Evolutionary conservation across 768 basidiomycete genomes (phyloP), one percentile per base, ranked within the genome.

Genomic region (Leucosporidium creatinivorum): DNA sequence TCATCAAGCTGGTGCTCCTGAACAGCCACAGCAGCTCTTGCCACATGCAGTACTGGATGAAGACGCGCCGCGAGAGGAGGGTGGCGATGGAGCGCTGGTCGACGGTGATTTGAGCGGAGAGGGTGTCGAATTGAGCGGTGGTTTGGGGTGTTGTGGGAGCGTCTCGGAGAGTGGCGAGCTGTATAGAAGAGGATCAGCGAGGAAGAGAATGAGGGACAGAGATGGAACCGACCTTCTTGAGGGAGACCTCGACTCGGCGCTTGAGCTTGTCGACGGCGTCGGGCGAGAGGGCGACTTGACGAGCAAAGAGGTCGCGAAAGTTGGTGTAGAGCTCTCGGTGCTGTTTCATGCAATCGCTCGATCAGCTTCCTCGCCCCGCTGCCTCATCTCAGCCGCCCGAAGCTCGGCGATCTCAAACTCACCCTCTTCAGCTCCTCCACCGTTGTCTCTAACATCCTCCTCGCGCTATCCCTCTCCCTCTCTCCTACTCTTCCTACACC

Each of bases 181-280:
- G 47, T 7, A 13, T 1, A 44, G 39, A n/a, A 18, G 39, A 26
- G 8, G 33, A 19, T n/a, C 1, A 23, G 17, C 23, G 25, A 21
- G 61, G 31, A 31, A 18, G 18, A 21, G 49, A 13, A 15, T 10
- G 23, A 39, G 25, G 23, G 36, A 48, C 44, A 26, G 28, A 30
- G 28, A 26, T 10, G 4, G 12, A 5, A 33, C 48, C 7, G 49
- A 93, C 82, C 77, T 90, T 93, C 71, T 84, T 78, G 4, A 86
- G 85, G 62, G 84, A 88, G 0, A 80, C 79, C 65, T 93, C 91
- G 39, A 93, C 86, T 47, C 90, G 87, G 76, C 91, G 93, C 79
- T 87, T 87, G 66, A 98, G 80, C 47, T 88, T 83, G 66, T 96
- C 92, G 3, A 92, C 90, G 70, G 89, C 86, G 75, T 97, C 94